A percentile compares a stretch with the other conserved stretches of the same genome.
These are phyloP conservation scores for Claviceps africana DNA, from an alignment of 2,329 filamentous ascomycete genomes.

Conservation along the genomic window DNA sequence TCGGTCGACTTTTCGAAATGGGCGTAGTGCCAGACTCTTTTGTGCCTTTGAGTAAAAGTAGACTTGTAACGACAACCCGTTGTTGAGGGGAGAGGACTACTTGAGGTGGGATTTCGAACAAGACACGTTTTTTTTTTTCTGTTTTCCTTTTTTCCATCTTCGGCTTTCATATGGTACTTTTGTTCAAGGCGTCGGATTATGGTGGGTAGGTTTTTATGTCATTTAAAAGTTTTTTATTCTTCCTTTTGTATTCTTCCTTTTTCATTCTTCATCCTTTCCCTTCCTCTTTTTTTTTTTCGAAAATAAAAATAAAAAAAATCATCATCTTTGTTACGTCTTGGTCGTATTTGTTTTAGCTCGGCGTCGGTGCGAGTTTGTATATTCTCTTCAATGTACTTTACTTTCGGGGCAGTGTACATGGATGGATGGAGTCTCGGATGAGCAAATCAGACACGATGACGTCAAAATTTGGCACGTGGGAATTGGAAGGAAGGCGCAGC, in stretches of 20 bases:
- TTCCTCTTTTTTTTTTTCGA: not conserved
- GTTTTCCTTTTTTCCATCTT: not conserved
- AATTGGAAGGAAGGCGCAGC: not conserved
- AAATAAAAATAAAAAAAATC: too few relatives aligned
- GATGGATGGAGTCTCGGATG: not conserved
- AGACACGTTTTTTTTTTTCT: not conserved
- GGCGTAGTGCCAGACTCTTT: conserved; percentile 12
- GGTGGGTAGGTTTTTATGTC: not conserved
- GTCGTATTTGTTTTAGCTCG: not conserved
- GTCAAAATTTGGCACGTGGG: not conserved
- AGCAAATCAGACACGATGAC: not conserved
- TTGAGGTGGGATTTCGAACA: not conserved
- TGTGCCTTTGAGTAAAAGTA: not conserved
- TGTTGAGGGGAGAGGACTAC: not conserved
- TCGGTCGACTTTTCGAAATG: conserved; percentile 27
- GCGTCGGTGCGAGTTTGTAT: not conserved
- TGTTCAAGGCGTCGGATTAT: conserved; percentile 1
- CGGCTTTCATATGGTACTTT: not conserved
- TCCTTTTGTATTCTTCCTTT: not conserved
- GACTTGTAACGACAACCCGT: not conserved
- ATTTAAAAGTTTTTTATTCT: conserved; percentile 1
- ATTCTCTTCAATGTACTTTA: not conserved
- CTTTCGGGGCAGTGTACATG: not conserved
- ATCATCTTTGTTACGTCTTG: too few relatives aligned
- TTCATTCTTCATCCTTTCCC: not conserved